A percentile compares a stretch with the other conserved stretches of the same genome.
These are phyloP conservation scores for Russula brevipes DNA, from an alignment of 768 basidiomycete species.

Conservation along the genomic window DNA sequence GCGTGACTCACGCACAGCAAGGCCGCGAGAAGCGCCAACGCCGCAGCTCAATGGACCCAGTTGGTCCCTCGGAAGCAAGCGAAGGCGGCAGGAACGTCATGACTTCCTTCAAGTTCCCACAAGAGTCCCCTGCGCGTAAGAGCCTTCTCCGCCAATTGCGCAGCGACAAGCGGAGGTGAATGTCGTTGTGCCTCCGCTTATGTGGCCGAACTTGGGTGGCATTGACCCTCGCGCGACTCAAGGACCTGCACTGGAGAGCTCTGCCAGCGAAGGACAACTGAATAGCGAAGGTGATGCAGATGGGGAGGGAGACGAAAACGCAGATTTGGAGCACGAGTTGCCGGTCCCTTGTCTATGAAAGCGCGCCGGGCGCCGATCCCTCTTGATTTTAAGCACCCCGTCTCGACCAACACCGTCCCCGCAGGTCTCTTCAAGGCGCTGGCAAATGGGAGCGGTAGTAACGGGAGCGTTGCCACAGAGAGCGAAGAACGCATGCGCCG, in stretches of 20 bases:
- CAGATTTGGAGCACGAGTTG: constrained; percentile 29
- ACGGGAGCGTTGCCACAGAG: background rate
- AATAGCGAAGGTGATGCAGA: constrained; percentile 26
- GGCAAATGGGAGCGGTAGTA: constrained; percentile 33
- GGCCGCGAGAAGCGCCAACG: constrained; percentile 80
- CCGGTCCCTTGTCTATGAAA: constrained; percentile 34
- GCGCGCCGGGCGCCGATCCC: constrained; percentile 71
- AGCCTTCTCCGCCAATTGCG: constrained; percentile 38
- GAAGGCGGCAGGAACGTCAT: constrained; percentile 46
- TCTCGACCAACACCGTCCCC: constrained; percentile 69
- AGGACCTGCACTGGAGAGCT: constrained; percentile 1
- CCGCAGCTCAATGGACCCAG: constrained; percentile 40
- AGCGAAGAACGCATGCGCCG: constrained; percentile 64
- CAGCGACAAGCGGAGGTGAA: constrained; percentile 33
- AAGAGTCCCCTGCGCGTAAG: constrained; percentile 48
- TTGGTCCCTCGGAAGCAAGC: constrained; percentile 45
- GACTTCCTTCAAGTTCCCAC: constrained; percentile 74
- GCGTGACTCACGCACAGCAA: constrained; percentile 44
- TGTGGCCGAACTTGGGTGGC: constrained; percentile 57
- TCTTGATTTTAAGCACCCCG: constrained; percentile 65
- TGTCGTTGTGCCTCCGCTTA: constrained; percentile 54
- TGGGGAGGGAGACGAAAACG: constrained; percentile 13
- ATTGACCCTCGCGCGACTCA: constrained; percentile 25
- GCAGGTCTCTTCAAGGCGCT: constrained; percentile 84
- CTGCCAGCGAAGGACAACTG: background rate